Base-by-base conservation (phyloP, 768 basidiomycete species). In the Leccinum uliginosum region DNA sequence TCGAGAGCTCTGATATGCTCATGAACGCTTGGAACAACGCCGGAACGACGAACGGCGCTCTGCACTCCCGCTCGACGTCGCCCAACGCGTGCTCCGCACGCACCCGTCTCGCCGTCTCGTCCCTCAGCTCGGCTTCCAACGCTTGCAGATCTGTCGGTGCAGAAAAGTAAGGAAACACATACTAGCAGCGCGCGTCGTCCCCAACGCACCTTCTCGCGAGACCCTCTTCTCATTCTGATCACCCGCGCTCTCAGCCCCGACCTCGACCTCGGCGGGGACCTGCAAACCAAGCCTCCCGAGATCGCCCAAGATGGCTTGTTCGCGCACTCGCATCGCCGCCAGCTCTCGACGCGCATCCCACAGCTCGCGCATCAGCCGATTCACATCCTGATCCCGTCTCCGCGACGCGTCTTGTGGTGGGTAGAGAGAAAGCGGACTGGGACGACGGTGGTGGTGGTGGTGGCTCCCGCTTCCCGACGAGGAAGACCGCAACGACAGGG, bases 11-110 rank as follows among this genome's bases (percentile, higher is more conserved):
- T 19, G 82, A 80, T 49, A 85, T 73, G 24, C 67, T 67, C 17
- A 80, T 55, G 53, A 85, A 84, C 12, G 82, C 80, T 10, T 81
- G 79, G 56, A 84, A 67, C 60, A 86, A 65, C 11, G 78, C 80
- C 17, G 82, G 83, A 6, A 83, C 81, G 40, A 84, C 71, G 58
- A 85, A 86, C 15, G 83, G 84, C 54, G 73, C 65, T 51, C 67
- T 71, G 51, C 77, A 76, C 64, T 86, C 84, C 46, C 74, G 69
- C 58, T 77, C 71, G 15, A 86, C 71, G 21, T 83, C 83, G 48
- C 60, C 63, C 56, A 84, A 60, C 14, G 70, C 67, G 12, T 63
- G 67, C 58, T 85, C 84, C 3, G 76, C 76, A 55, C 76, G 75
- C n/a, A 67, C 32, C 34, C 80, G 67, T 51, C 60, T 63, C 45